Base-by-base conservation (phyloP, 176 grass and related monocot species). In the Thalia dealbata region DNA sequence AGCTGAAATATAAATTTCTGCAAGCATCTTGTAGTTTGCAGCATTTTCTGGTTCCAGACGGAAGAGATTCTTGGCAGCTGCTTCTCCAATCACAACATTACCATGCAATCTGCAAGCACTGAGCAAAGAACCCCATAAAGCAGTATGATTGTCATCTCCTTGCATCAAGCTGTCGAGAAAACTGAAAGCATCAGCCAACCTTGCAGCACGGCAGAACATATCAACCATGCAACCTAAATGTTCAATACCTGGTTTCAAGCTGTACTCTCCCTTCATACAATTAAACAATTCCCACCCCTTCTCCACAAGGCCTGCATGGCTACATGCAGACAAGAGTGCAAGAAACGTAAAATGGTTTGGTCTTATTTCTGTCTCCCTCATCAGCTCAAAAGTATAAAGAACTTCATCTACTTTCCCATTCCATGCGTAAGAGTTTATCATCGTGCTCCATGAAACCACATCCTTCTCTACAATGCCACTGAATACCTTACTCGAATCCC, bases 391-490 rank as follows among this genome's bases (percentile, higher is more conserved):
- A 82, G 82, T 82, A 58, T 87, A 61, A 11, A 83, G 41, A 74
- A 64, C 84, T 60, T 84, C 80, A 54, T 54, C 46, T 70, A 38
- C 52, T 70, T 83, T 73, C 64, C 84, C 91, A 79, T 78, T 85
- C 85, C 81, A 95, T 68, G 84, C 91, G 76, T 85, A 85, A 66
- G 79, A 84, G 71, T 90, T 84, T 84, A 90, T 85, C 73, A 95
- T 80, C 66, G 79, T 83, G 77, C 82, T 85, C 87, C 91, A 95
- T 52, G 91, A 90, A 78, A 95, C 78, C 70, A 80, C 84, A 78
- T 95, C 84, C 74, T 90, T 95, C 29, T 85, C 41, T 70, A 67
- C 19, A 71, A 90, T 81, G 43, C 28, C 67, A 70, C 29, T 76
- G 73, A 95, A 95, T 29, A 76, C 61, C 64, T 79, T 67, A 61